Percentiles rank a stretch among this genome's conserved stretches.
Conservation (phyloP, 352 stramenopile species). For the Phytophthora capsici region DNA sequence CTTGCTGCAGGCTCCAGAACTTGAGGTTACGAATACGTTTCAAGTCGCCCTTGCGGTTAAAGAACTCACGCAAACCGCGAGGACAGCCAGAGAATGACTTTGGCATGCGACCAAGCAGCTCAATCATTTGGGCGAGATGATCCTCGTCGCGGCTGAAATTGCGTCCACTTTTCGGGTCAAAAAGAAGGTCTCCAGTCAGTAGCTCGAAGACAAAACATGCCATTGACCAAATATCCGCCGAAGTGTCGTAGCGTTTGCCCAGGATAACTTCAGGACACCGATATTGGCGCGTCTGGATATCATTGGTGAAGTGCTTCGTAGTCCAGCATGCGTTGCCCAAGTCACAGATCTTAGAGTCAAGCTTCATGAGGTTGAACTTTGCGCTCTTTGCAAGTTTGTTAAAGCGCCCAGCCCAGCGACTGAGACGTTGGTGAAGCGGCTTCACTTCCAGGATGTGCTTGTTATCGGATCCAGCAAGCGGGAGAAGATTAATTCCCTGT, state of each 20-base stretch:
- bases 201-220: slow-evolving; percentile 99
- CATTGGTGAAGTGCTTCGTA: slow-evolving; percentile 98
- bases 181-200: slow-evolving; percentile 99
- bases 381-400: slow-evolving; percentile 41
- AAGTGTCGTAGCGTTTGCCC: slow-evolving; percentile 97
- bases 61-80: slow-evolving; percentile 95
- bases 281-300: slow-evolving; percentile 99
- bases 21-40: slow-evolving; percentile 98
- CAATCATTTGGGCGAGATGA: slow-evolving; percentile 99
- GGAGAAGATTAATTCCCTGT: slow-evolving; percentile 52
- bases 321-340: slow-evolving; percentile 99
- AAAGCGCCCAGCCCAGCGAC: slow-evolving; percentile 49
- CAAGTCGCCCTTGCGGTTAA: slow-evolving; percentile 97
- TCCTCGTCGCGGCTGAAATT: slow-evolving; percentile 94
- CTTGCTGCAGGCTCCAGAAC: slow-evolving; percentile 97
- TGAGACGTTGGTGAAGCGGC: slow-evolving; percentile 42
- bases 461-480: slow-evolving; percentile 19
- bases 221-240: slow-evolving; percentile 99
- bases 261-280: slow-evolving; percentile 98
- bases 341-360: slow-evolving; percentile 95
- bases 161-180: slow-evolving; percentile 95
- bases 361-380: slow-evolving; percentile 67
- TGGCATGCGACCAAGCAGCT: slow-evolving; percentile 97
- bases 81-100: slow-evolving; percentile 86
- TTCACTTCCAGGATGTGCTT: slow-evolving; percentile 24